Evolutionary conservation across 2,329 filamentous ascomycete genomes (phyloP), one percentile per base, ranked within the genome.

Genomic region (Rhinocladiella similis): DNA sequence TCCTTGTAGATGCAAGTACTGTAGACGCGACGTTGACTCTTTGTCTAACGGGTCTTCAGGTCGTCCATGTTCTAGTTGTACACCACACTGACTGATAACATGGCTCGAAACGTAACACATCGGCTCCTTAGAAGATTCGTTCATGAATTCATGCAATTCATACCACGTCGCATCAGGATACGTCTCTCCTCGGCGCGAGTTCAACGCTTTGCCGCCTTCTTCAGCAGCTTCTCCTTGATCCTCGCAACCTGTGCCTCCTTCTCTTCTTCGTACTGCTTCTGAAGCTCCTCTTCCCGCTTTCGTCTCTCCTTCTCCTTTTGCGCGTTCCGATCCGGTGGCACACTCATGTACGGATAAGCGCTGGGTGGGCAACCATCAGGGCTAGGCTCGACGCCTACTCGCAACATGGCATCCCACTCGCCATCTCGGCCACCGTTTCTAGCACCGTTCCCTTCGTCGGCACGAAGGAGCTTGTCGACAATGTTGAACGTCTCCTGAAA

Each of bases 401-500:
- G 53, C 22, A 62, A 54, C 13, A 62, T 55, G 13, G 56, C 59
- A 38, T 62, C 59, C 56, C 53, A 59, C 16, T 62, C 50, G 41
- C 43, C 39, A 1, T 12, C 53, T 10, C 29, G 6, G 29, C 29
- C 10, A 12, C 29, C 6, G 29, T 9, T 22, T 41, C 29, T 9
- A 12, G 6, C 29, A 12, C 29, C 29, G 10, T 33, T 9, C 10
- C 29, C 10, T 4, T 7, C 10, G 29, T 7, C 38, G 16, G 54
- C 16, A n/a, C 50, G 46, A 5, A 39, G 38, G 7, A 57, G 25
- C 16, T 45, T 27, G n/a, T 63, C 60, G n/a, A 60, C 57, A 20
- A 63, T 53, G 47, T 63, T 52, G 42, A 63, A 63, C 4, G 51
- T 60, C 46, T 63, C 60, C 6, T 53, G 48, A 29, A 60, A 63